Percentiles rank a stretch among this genome's conserved stretches.
These are phyloP conservation scores for Apiospora marii DNA, from an alignment of 2,329 filamentous ascomycete genomes.

Conservation along the genomic window DNA sequence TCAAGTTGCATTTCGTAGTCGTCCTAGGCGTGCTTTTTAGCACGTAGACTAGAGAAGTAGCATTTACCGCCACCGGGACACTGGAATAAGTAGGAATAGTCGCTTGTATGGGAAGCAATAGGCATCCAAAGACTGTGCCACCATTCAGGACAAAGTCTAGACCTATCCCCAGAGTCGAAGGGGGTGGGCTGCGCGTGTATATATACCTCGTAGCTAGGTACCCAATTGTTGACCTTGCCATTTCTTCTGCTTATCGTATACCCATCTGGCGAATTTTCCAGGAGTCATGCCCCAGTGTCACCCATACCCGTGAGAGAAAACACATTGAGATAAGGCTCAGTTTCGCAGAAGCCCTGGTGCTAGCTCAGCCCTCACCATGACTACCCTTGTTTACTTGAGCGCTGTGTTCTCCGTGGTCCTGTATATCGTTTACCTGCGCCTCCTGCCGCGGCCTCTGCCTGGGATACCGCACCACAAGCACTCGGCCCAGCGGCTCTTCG, in stretches of 20 bases:
- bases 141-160: background rate
- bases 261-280: no score
- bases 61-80: no score
- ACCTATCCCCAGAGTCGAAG: background rate
- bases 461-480: constrained; percentile 31
- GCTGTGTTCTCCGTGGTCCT: background rate
- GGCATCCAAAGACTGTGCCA: background rate
- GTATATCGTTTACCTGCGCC: constrained; percentile 17
- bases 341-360: background rate
- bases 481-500: constrained; percentile 27
- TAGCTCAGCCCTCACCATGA: background rate
- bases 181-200: background rate
- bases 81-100: no score
- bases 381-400: constrained; percentile 1
- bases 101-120: no score
- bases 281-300: background rate
- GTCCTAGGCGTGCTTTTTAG: background rate
- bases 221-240: background rate
- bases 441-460: constrained; percentile 27
- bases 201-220: background rate
- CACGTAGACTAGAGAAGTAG: no score
- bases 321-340: background rate
- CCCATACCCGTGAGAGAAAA: background rate
- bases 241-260: no score
- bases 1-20: background rate